A percentile compares a stretch with the other conserved stretches of the same genome.
phyloP scores from a whole-genome alignment of 2,329 filamentous ascomycete species.

The Rhynchosporium graminicola region DNA sequence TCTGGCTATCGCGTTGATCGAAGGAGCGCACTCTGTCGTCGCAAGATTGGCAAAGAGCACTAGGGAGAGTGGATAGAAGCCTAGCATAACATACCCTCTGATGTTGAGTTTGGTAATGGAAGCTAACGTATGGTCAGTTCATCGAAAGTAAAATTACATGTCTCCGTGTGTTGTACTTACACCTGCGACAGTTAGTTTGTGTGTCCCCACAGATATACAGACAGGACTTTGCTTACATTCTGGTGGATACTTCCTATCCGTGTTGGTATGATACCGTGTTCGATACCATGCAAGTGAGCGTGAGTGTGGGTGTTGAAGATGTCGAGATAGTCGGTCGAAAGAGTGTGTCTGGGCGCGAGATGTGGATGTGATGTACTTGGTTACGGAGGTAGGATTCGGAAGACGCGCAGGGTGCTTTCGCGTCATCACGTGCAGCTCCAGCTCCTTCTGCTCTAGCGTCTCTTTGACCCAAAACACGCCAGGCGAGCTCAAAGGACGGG shows the following conservation, averaged over 20 bases:
- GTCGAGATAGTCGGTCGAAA: not conserved
- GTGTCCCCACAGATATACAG: not conserved
- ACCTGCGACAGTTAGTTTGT: conserved; percentile 22
- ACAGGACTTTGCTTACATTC: conserved; percentile 11
- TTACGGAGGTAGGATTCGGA: not conserved
- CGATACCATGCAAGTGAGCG: conserved; percentile 5
- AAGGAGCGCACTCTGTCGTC: conserved; percentile 74
- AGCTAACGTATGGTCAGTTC: conserved; percentile 53
- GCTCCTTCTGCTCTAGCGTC: too few relatives aligned
- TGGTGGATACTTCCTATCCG: conserved; percentile 12
- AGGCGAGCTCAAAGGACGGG: too few relatives aligned
- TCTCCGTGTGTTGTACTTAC: conserved; percentile 23
- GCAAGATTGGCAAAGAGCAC: not conserved
- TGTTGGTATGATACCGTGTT: not conserved
- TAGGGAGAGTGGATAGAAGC: too few relatives aligned
- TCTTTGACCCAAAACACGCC: too few relatives aligned
- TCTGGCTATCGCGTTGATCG: conserved; percentile 71
- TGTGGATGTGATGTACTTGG: not conserved
- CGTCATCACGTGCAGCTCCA: too few relatives aligned
- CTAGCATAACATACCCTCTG: conserved; percentile 55
- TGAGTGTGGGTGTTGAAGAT: not conserved
- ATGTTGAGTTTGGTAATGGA: conserved; percentile 90
- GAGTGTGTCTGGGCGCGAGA: not conserved
- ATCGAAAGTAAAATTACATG: not conserved
- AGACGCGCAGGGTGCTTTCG: not conserved